These are phyloP conservation scores for Prunus mongolica DNA, from an alignment of 306 rosid genomes.

Conservation along the genomic window DNA sequence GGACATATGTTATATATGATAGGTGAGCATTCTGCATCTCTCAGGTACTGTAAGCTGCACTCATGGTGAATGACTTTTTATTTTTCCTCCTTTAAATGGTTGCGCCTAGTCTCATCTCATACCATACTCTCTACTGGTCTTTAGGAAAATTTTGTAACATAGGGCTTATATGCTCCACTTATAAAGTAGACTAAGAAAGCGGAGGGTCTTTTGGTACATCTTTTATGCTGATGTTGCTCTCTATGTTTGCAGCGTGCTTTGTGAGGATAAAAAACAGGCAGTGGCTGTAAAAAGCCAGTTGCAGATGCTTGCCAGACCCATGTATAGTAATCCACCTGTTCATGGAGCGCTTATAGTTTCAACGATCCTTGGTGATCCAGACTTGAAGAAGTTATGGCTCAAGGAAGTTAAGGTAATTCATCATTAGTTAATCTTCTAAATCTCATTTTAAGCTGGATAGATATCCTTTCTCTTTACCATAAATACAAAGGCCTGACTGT, in stretches of 20 bases:
- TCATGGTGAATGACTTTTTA: not conserved
- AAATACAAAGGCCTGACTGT: not conserved
- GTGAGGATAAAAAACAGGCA: constrained; percentile 90
- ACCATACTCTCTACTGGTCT: not conserved
- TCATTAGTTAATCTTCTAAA: not conserved
- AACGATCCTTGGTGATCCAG: constrained; percentile 77
- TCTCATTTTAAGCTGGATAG: not conserved
- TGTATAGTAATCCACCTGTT: constrained; percentile 95
- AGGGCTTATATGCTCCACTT: not conserved
- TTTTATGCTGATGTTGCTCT: not conserved
- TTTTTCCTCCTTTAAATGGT: not conserved
- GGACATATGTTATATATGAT: not conserved
- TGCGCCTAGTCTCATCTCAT: not conserved
- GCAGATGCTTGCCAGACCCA: constrained; percentile 91
- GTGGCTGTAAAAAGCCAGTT: constrained; percentile 90
- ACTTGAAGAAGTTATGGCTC: constrained; percentile 77
- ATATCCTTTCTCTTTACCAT: not conserved
- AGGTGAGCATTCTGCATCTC: not conserved
- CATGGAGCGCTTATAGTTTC: constrained; percentile 87
- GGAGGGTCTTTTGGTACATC: not conserved
- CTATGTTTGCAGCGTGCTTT: constrained; percentile 60
- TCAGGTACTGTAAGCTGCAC: not conserved
- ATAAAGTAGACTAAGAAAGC: not conserved
- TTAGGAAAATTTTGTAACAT: not conserved
- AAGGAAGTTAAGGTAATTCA: constrained; percentile 82